Evolutionary conservation across 2,329 filamentous ascomycete species (phyloP).

Genomic region (Sclerotinia minor): DNA sequence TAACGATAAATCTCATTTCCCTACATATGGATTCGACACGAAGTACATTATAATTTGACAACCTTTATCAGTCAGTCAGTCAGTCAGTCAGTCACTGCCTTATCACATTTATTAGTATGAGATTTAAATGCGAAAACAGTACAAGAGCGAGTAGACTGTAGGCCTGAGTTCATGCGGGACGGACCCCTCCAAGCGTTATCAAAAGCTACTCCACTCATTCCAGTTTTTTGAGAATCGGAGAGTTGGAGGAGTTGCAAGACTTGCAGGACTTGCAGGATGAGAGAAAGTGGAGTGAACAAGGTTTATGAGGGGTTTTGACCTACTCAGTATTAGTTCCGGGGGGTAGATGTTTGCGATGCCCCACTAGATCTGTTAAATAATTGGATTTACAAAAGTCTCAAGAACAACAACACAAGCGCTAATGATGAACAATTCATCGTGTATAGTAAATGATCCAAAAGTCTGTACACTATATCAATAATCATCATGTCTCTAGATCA

Average conservation of each 20-base stretch:
- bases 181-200: background rate
- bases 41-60: background rate
- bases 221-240: background rate
- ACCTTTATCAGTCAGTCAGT: background rate
- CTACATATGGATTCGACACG: too few relatives aligned
- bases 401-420: conserved; percentile 17
- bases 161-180: background rate
- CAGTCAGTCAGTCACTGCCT: too few relatives aligned
- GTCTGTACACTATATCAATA: background rate
- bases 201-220: background rate
- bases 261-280: background rate
- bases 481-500: background rate
- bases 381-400: conserved; percentile 14
- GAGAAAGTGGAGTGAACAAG: background rate
- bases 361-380: conserved; percentile 12
- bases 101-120: too few relatives aligned
- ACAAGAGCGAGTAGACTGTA: background rate
- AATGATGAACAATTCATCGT: conserved; percentile 15
- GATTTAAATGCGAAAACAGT: background rate
- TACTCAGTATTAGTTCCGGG: background rate
- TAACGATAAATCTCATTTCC: background rate
- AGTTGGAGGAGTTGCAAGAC: background rate
- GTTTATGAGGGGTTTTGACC: background rate
- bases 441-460: background rate
- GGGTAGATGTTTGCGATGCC: background rate